Evolutionary conservation across 495 filamentous ascomycete species (phyloP), one percentile per base, ranked within the genome.

Genomic region (Penicillium odoratum): DNA sequence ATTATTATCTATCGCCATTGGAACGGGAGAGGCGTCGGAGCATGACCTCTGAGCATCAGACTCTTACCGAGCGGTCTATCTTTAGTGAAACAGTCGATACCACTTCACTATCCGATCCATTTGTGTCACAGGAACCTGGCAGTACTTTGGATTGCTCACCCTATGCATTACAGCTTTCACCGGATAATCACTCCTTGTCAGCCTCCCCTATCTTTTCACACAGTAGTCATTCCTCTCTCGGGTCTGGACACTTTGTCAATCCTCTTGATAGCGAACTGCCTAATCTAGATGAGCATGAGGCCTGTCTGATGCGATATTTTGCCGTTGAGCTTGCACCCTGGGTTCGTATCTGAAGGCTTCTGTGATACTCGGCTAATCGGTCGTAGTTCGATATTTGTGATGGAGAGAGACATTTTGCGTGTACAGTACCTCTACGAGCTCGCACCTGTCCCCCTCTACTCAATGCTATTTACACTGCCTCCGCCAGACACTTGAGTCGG

Each of bases 281-380:
- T 1, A 56, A 52, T 47, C 48, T 63, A 16, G 28, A 66, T 51
- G 63, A 66, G 34, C 60, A 60, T 52, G 69, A 71, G 38, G 70
- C 65, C 25, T 67, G 67, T 48, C 55, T 74, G 1, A 64, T 74
- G 63, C 54, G 69, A 15, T 69, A 74, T 57, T 74, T 71, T 31
- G 58, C 67, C 28, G 65, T 67, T 42, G 48, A 71, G 13, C 59
- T 71, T 28, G 64, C 63, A 28, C 60, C 56, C 15, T 71, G 69
- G 69, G 68, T 69, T 53, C 16, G 62, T 51, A 29, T 11, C 11
- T 1, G 5, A 21, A 11, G 33, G 25, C 13, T 8, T 9, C 25
- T 4, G 31, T 9, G 3, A 28, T 38, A 25, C 9, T 43, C 5
- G 3, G 13, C 51, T 56, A 34, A 55, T 48, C 13, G 30, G 42